These are phyloP conservation scores for Epicoccum nigrum DNA, from an alignment of 2,329 filamentous ascomycete genomes.

Conservation along the genomic window DNA sequence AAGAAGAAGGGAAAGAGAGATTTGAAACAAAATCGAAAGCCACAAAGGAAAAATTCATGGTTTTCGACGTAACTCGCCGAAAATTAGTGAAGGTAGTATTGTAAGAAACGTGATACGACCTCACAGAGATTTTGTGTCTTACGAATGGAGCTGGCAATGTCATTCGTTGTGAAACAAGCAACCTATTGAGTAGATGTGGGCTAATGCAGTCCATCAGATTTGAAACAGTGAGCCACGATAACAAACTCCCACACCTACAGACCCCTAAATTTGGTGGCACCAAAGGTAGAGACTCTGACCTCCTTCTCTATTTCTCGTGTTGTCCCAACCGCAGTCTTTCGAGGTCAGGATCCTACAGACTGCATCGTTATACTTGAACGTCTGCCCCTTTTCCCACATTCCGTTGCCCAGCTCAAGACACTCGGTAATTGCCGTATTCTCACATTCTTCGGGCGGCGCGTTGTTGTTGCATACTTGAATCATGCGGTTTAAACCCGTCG, in stretches of 20 bases:
- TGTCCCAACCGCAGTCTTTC: conserved; percentile 41
- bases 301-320: conserved; percentile 36
- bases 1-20: too few relatives aligned
- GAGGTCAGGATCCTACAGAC: conserved; percentile 40
- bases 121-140: too few relatives aligned
- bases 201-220: too few relatives aligned
- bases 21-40: too few relatives aligned
- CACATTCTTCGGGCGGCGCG: conserved; percentile 24
- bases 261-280: conserved; percentile 31
- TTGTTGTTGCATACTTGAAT: conserved; percentile 38
- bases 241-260: neutral
- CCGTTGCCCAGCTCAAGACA: conserved; percentile 44
- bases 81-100: too few relatives aligned
- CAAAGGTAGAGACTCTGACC: conserved; percentile 40
- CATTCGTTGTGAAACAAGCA: too few relatives aligned
- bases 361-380: conserved; percentile 41
- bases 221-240: neutral
- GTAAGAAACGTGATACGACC: too few relatives aligned
- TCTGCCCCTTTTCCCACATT: conserved; percentile 44
- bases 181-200: too few relatives aligned
- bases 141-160: too few relatives aligned
- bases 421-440: conserved; percentile 41
- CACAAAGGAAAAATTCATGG: too few relatives aligned
- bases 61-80: too few relatives aligned
- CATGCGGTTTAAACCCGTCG: conserved; percentile 38